Evolutionary conservation across 2,329 filamentous ascomycete species (phyloP).

Genomic region (Cryphonectria nitschkei): DNA sequence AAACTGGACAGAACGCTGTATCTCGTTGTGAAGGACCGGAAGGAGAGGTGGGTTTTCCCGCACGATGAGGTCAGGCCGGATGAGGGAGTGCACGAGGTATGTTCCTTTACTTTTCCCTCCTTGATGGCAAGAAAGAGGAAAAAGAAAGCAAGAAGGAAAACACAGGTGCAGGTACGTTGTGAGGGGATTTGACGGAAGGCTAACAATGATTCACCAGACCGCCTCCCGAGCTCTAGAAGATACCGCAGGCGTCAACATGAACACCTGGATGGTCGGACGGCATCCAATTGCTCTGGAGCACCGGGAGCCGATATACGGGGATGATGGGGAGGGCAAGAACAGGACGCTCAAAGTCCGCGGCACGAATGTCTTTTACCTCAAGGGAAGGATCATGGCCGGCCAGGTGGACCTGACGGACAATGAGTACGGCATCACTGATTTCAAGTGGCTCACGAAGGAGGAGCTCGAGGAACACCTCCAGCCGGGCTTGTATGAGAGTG

Average conservation of each 20-base stretch:
- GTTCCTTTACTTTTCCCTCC: conserved; percentile 35
- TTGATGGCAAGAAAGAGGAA: not conserved
- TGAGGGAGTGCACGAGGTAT: conserved; percentile 83
- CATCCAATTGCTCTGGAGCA: conserved; percentile 83
- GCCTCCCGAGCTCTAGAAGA: conserved; percentile 78
- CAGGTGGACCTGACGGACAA: conserved; percentile 81
- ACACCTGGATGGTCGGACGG: conserved; percentile 95
- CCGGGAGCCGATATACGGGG: conserved; percentile 52
- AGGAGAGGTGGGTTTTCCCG: conserved; percentile 82
- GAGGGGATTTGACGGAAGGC: not conserved
- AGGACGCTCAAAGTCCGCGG: conserved; percentile 49
- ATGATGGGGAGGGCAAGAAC: conserved; percentile 45
- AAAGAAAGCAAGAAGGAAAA: not conserved
- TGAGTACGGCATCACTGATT: conserved; percentile 74
- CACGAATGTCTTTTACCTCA: conserved; percentile 93
- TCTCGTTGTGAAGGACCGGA: conserved; percentile 75
- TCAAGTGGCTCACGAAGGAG: conserved; percentile 89
- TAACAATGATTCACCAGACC: conserved; percentile 57
- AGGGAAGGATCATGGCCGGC: conserved; percentile 95
- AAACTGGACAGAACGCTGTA: conserved; percentile 83
- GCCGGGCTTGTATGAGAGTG: conserved; percentile 70
- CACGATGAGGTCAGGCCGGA: conserved; percentile 67
- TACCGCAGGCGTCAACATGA: conserved; percentile 91
- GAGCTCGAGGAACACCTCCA: conserved; percentile 74
- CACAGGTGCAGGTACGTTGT: not conserved